phyloP scores from a whole-genome alignment of 495 filamentous ascomycete species.

The Xanthoparmelia taractica region DNA sequence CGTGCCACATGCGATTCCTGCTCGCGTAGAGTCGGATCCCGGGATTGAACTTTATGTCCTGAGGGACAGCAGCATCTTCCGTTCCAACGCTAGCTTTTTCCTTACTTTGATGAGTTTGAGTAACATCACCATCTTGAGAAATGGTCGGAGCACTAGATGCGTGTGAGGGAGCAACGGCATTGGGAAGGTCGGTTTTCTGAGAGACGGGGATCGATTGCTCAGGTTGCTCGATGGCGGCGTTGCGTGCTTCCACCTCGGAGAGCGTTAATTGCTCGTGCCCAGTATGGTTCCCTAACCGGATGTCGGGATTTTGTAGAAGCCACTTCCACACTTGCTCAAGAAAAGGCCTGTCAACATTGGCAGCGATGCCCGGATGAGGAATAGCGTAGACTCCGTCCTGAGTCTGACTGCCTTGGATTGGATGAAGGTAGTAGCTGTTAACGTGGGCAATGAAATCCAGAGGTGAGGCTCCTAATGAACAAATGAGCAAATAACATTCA shows the following conservation, averaged over 20 bases:
- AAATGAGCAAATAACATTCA: too few species aligned
- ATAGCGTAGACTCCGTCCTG: background rate
- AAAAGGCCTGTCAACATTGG: constrained; percentile 43
- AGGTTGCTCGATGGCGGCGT: background rate
- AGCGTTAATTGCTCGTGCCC: constrained; percentile 41
- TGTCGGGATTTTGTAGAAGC: constrained; percentile 46
- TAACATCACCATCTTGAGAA: background rate
- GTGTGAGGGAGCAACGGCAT: background rate
- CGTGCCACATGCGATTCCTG: constrained; percentile 64
- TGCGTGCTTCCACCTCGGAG: constrained; percentile 36
- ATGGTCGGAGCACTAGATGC: background rate
- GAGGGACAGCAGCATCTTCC: background rate
- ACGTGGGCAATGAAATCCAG: constrained; percentile 36
- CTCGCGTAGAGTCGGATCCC: constrained; percentile 49
- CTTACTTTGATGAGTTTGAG: background rate
- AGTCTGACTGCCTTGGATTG: background rate
- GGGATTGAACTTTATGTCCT: constrained; percentile 5
- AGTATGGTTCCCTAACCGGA: constrained; percentile 39
- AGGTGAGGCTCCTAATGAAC: constrained; percentile 37
- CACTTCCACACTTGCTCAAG: constrained; percentile 51
- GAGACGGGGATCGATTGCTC: background rate
- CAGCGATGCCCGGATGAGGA: background rate
- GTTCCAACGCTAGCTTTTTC: background rate
- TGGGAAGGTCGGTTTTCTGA: background rate
- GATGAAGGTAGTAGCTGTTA: constrained; percentile 36